These are phyloP conservation scores for Vicia faba DNA, from an alignment of 306 rosid species.

Conservation along the genomic window DNA sequence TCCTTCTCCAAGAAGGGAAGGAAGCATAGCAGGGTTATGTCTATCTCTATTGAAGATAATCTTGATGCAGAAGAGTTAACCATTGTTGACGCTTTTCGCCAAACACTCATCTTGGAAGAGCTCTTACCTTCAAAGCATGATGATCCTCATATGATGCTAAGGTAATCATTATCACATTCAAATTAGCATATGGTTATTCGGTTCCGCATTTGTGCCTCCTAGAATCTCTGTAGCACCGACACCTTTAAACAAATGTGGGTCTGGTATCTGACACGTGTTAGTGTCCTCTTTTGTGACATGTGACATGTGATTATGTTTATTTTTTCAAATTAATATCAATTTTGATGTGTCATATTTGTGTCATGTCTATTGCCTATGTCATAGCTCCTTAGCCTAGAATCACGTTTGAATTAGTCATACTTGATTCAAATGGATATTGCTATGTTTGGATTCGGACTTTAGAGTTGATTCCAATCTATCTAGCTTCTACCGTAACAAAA, in stretches of 20 bases:
- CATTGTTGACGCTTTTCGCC: slow-evolving; percentile 85
- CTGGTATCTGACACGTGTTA: too few relatives aligned
- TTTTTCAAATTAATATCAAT: too few relatives aligned
- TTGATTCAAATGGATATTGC: background rate
- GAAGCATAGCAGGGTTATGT: slow-evolving; percentile 75
- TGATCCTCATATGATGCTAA: slow-evolving; percentile 85
- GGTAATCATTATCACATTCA: slow-evolving; percentile 40
- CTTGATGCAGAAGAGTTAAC: slow-evolving; percentile 71
- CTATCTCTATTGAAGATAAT: slow-evolving; percentile 63
- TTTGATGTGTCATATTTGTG: too few relatives aligned
- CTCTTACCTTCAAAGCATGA: slow-evolving; percentile 81
- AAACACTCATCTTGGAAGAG: slow-evolving; percentile 84
- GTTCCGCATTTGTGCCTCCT: too few relatives aligned
- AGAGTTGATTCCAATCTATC: too few relatives aligned
- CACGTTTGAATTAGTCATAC: background rate
- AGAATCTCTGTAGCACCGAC: too few relatives aligned
- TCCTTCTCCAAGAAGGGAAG: slow-evolving; percentile 73
- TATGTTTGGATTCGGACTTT: background rate
- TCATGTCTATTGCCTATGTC: too few relatives aligned
- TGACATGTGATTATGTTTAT: too few relatives aligned
- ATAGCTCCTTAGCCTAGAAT: background rate
- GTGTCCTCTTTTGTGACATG: too few relatives aligned
- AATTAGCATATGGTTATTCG: background rate
- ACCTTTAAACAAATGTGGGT: too few relatives aligned
- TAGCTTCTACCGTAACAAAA: too few relatives aligned